These are phyloP conservation scores for Fusarium brevicatenulatum DNA, from an alignment of 2,329 filamentous ascomycete species.

Conservation along the genomic window DNA sequence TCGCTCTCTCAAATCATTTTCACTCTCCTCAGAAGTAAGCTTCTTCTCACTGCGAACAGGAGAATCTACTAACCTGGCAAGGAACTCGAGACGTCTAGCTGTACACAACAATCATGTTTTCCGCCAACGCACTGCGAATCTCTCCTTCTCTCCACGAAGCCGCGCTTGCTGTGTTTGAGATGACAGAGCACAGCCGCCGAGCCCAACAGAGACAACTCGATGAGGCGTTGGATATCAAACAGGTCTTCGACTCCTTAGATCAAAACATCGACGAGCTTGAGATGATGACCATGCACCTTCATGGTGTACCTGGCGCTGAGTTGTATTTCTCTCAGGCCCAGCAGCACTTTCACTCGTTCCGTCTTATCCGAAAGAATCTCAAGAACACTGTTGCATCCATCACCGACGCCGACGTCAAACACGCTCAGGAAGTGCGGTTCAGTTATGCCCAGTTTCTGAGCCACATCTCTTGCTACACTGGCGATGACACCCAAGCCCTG, in stretches of 20 bases:
- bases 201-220: neutral
- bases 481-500: neutral
- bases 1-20: neutral
- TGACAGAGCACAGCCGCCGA: neutral
- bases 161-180: neutral
- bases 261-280: neutral
- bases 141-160: neutral
- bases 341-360: neutral
- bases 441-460: neutral
- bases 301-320: neutral
- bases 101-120: neutral
- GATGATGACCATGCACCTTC: neutral
- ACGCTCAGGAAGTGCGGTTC: neutral
- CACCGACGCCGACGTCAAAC: neutral
- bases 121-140: neutral
- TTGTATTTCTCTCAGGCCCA: neutral
- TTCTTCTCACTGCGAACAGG: neutral
- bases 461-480: neutral
- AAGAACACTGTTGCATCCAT: neutral
- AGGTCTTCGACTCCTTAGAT: neutral
- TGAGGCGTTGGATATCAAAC: neutral
- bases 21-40: no score
- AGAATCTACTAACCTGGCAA: no score
- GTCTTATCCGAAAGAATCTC: neutral
- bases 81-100: neutral